These are phyloP conservation scores for Candida multigemmis DNA, from an alignment of 805 yeast species.

Conservation along the genomic window DNA sequence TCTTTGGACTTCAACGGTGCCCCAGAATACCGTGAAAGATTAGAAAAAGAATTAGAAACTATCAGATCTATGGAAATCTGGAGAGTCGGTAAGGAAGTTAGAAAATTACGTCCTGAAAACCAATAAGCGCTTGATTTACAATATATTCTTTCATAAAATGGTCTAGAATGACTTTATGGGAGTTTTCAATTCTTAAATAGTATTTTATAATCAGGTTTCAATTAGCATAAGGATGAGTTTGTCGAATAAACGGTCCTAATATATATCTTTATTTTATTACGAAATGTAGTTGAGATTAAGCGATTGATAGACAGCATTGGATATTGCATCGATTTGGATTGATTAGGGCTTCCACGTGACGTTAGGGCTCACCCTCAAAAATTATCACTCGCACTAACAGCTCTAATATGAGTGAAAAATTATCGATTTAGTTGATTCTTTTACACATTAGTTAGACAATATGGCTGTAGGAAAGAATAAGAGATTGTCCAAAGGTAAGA, in stretches of 20 bases:
- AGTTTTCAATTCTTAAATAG: conserved; percentile 12
- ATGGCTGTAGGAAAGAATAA: conserved; percentile 88
- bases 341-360: too few relatives aligned
- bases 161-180: conserved; percentile 6
- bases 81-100: conserved; percentile 99
- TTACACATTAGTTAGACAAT: too few relatives aligned
- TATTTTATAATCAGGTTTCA: conserved; percentile 8
- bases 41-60: conserved; percentile 85
- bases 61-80: conserved; percentile 99
- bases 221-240: conserved; percentile 26
- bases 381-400: too few relatives aligned
- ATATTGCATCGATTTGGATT: too few relatives aligned
- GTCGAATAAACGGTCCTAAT: conserved; percentile 34
- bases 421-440: too few relatives aligned
- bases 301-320: too few relatives aligned
- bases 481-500: conserved; percentile 77
- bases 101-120: conserved; percentile 99
- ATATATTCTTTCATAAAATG: conserved; percentile 6
- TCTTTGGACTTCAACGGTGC: conserved; percentile 98
- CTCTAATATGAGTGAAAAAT: too few relatives aligned
- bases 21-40: conserved; percentile 93
- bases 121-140: conserved; percentile 36
- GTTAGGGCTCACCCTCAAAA: too few relatives aligned
- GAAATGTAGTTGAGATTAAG: too few relatives aligned
- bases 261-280: conserved; percentile 1